Conservation (phyloP, 176 grass and related monocot genomes). For the Oryza punctata region DNA sequence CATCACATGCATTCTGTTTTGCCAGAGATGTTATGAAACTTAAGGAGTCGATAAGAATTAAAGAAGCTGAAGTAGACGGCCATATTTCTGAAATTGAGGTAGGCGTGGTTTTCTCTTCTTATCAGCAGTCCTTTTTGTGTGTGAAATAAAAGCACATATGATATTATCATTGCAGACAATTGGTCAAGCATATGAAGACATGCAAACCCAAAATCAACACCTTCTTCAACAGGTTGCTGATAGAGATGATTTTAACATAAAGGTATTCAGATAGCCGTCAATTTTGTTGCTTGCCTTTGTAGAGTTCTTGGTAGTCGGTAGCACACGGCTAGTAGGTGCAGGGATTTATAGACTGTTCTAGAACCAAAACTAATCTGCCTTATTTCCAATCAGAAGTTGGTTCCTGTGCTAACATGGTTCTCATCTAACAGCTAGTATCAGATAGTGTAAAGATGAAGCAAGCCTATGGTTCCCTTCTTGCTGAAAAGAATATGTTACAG, state of each 20-base stretch:
- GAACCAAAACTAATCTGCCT: too few relatives aligned
- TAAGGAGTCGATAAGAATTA: slow-evolving; percentile 84
- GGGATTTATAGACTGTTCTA: neutral
- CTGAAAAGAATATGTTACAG: slow-evolving; percentile 80
- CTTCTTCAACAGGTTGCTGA: slow-evolving; percentile 87
- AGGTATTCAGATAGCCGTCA: slow-evolving; percentile 76
- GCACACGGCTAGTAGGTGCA: neutral
- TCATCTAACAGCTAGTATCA: slow-evolving; percentile 75
- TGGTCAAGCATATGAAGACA: slow-evolving; percentile 99
- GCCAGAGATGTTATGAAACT: slow-evolving; percentile 80
- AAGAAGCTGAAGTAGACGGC: slow-evolving; percentile 81
- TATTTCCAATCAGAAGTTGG: neutral
- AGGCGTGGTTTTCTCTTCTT: slow-evolving; percentile 5
- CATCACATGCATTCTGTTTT: slow-evolving; percentile 33
- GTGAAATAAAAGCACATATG: slow-evolving; percentile 35
- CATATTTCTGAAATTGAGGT: slow-evolving; percentile 99
- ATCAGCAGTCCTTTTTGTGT: slow-evolving; percentile 21
- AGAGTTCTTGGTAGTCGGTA: neutral
- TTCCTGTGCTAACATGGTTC: slow-evolving; percentile 42
- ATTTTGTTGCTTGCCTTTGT: neutral
- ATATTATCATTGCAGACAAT: slow-evolving; percentile 67
- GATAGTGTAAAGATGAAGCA: slow-evolving; percentile 98
- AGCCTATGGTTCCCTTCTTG: slow-evolving; percentile 71
- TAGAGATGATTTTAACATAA: slow-evolving; percentile 98
- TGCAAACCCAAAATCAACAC: slow-evolving; percentile 92